Evolutionary conservation across 1,284 basidiomycete genomes (phyloP).

Genomic region (Volvariella surrecta): DNA sequence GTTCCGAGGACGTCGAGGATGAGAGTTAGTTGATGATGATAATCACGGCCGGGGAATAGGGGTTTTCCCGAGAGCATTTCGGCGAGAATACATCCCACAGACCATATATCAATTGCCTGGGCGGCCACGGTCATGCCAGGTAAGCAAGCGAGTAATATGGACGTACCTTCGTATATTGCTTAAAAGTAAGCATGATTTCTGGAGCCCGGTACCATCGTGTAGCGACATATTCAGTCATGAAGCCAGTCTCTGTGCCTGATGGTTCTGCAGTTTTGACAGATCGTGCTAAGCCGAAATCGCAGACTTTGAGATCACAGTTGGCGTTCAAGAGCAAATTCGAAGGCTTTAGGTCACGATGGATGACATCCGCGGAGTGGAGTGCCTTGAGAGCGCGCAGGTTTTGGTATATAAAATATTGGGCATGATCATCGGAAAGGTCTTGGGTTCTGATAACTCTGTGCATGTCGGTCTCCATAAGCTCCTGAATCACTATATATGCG

Average conservation of each 20-base stretch:
- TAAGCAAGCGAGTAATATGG: slow-evolving; percentile 1
- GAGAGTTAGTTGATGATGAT: slow-evolving; percentile 89
- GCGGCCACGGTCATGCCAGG: slow-evolving; percentile 5
- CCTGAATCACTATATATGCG: slow-evolving; percentile 34
- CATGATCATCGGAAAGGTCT: slow-evolving; percentile 85
- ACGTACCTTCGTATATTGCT: slow-evolving; percentile 85
- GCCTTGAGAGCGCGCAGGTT: slow-evolving; percentile 92
- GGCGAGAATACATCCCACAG: slow-evolving; percentile 93
- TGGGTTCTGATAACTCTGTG: slow-evolving; percentile 88
- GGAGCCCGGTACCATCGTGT: slow-evolving; percentile 92
- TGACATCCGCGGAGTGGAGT: slow-evolving; percentile 88
- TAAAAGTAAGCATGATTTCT: slow-evolving; percentile 96
- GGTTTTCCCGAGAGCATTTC: slow-evolving; percentile 95
- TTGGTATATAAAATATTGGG: slow-evolving; percentile 88
- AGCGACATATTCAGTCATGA: slow-evolving; percentile 95
- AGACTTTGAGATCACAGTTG: slow-evolving; percentile 94
- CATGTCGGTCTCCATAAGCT: slow-evolving; percentile 82
- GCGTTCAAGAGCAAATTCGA: slow-evolving; percentile 94
- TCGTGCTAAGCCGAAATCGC: slow-evolving; percentile 88
- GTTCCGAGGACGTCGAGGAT: slow-evolving; percentile 93
- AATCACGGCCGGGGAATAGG: slow-evolving; percentile 94
- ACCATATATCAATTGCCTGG: slow-evolving; percentile 90
- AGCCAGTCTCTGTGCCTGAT: slow-evolving; percentile 77
- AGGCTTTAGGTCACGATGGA: slow-evolving; percentile 94
- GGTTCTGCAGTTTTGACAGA: slow-evolving; percentile 82